Evolutionary conservation across 1,139 yeast species (phyloP).

Genomic region (Taphrina pruni): DNA sequence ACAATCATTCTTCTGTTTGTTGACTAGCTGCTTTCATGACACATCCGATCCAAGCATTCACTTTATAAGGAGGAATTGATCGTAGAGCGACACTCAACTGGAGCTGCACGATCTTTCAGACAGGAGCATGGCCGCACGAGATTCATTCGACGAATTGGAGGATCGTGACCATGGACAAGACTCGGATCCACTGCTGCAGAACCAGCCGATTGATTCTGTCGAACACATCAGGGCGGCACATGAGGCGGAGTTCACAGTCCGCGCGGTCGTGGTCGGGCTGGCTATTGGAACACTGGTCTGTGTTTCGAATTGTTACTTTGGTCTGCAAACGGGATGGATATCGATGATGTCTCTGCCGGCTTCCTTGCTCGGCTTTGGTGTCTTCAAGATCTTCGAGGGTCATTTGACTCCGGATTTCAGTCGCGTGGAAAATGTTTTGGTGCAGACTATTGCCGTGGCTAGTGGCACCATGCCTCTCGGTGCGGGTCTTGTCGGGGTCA

Average conservation of each 20-base stretch:
- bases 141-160: slow-evolving; percentile 19
- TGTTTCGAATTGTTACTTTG: slow-evolving; percentile 91
- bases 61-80: no score
- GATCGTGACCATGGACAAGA: neutral
- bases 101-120: slow-evolving; percentile 10
- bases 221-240: slow-evolving; percentile 7
- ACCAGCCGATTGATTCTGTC: slow-evolving; percentile 18
- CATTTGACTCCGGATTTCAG: slow-evolving; percentile 63
- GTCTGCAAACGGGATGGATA: slow-evolving; percentile 95
- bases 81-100: neutral
- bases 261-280: slow-evolving; percentile 23
- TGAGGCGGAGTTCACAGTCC: slow-evolving; percentile 18
- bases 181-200: slow-evolving; percentile 8
- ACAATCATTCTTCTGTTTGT: no score
- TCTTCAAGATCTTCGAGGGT: slow-evolving; percentile 63
- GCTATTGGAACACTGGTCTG: slow-evolving; percentile 59
- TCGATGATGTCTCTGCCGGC: slow-evolving; percentile 99
- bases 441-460: slow-evolving; percentile 84
- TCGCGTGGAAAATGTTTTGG: slow-evolving; percentile 90
- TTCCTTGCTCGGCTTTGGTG: slow-evolving; percentile 82
- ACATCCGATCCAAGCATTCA: no score
- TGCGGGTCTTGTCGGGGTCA: slow-evolving; percentile 92
- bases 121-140: neutral
- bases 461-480: slow-evolving; percentile 97
- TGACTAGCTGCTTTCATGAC: no score